A percentile compares a stretch with the other conserved stretches of the same genome.
These are phyloP conservation scores for Metarhizium guizhouense DNA, from an alignment of 2,329 filamentous ascomycete genomes.

Conservation along the genomic window DNA sequence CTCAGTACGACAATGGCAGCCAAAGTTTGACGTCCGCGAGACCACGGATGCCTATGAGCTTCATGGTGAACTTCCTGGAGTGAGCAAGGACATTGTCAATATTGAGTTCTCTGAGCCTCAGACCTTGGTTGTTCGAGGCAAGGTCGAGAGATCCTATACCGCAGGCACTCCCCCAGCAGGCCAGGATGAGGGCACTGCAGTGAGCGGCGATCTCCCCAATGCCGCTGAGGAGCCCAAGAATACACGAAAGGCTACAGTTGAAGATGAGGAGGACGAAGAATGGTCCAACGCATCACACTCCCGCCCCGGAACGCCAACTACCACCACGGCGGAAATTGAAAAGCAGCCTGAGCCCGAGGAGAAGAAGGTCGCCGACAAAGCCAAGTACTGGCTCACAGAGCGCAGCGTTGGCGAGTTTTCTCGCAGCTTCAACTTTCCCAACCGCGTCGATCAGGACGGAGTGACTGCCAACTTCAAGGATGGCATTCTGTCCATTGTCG, in stretches of 20 bases:
- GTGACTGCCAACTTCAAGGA: constrained; percentile 57
- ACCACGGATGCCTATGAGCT: constrained; percentile 61
- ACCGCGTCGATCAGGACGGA: constrained; percentile 50
- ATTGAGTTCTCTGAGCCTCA: constrained; percentile 74
- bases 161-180: constrained; percentile 40
- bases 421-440: constrained; percentile 59
- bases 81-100: constrained; percentile 63
- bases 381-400: constrained; percentile 65
- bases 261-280: constrained; percentile 43
- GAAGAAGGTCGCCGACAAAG: constrained; percentile 28
- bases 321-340: constrained; percentile 13
- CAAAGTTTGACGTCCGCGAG: constrained; percentile 73
- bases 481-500: constrained; percentile 52
- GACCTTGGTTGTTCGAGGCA: constrained; percentile 63
- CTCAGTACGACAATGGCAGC: constrained; percentile 51
- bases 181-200: constrained; percentile 34
- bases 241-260: constrained; percentile 53
- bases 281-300: constrained; percentile 11
- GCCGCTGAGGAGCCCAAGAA: constrained; percentile 26
- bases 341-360: constrained; percentile 14
- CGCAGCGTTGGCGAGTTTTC: constrained; percentile 59
- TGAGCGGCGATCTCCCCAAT: constrained; percentile 31
- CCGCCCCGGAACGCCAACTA: constrained; percentile 1
- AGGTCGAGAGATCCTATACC: constrained; percentile 54
- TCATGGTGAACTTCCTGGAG: constrained; percentile 69